Percentiles rank a stretch among this genome's conserved stretches.
These are phyloP conservation scores for Moesziomyces parantarcticus DNA, from an alignment of 1,284 basidiomycete species.

Conservation along the genomic window DNA sequence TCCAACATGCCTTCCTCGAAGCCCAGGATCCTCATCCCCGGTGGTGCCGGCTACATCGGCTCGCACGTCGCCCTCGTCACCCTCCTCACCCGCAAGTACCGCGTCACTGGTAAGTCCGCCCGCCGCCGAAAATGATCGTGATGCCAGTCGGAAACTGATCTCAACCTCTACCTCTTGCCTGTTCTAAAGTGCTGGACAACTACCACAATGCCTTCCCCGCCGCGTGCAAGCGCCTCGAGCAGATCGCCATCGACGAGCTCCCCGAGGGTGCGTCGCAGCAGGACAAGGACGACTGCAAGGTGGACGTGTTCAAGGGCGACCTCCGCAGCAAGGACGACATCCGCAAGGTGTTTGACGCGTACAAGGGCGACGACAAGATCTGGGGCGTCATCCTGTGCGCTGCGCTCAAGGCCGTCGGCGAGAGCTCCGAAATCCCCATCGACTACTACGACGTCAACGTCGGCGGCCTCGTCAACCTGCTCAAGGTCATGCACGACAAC, in stretches of 20 bases:
- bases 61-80: constrained; percentile 89
- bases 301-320: constrained; percentile 72
- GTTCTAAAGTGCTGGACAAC: constrained; percentile 65
- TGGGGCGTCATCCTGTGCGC: constrained; percentile 98
- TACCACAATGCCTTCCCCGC: constrained; percentile 86
- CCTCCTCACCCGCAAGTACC: constrained; percentile 86
- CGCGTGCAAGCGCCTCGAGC: constrained; percentile 78
- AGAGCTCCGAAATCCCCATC: constrained; percentile 93
- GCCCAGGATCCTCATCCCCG: constrained; percentile 65
- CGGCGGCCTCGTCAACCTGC: constrained; percentile 61
- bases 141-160: constrained; percentile 1
- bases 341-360: constrained; percentile 55
- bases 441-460: constrained; percentile 70
- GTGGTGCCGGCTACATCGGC: constrained; percentile 72
- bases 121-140: neutral
- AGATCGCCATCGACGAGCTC: constrained; percentile 79
- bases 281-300: constrained; percentile 79
- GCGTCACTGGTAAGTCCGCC: constrained; percentile 72
- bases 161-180: neutral
- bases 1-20: constrained; percentile 45
- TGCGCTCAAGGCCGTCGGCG: constrained; percentile 97
- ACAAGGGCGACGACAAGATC: constrained; percentile 71
- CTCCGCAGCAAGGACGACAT: constrained; percentile 59
- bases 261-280: constrained; percentile 74
- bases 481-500: constrained; percentile 78